These are phyloP conservation scores for Gentiana dahurica DNA, from an alignment of 257 asterid genomes.

Conservation along the genomic window DNA sequence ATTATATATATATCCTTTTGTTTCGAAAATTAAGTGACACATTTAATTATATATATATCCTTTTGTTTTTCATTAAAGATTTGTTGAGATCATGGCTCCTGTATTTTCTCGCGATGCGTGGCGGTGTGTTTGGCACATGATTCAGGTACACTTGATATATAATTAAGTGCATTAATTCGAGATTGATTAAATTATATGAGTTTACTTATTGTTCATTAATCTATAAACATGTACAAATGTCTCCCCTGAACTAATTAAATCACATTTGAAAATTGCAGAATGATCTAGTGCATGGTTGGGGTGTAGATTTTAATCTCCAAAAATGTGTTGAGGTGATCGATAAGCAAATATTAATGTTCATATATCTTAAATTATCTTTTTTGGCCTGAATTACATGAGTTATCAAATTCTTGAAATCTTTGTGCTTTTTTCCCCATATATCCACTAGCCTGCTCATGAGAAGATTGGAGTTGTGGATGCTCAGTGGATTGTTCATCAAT, in stretches of 20 bases:
- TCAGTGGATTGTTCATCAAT: slow-evolving; percentile 75
- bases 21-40: neutral
- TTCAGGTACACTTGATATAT: slow-evolving; percentile 46
- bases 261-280: slow-evolving; percentile 34
- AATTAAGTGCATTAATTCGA: neutral
- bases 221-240: too few species aligned
- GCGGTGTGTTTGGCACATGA: slow-evolving; percentile 94
- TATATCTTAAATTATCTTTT: neutral
- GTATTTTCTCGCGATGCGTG: slow-evolving; percentile 90
- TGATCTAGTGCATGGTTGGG: slow-evolving; percentile 96
- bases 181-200: neutral
- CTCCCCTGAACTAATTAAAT: neutral
- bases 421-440: neutral
- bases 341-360: neutral
- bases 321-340: slow-evolving; percentile 63
- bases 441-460: slow-evolving; percentile 62
- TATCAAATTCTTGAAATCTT: too few species aligned
- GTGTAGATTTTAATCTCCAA: slow-evolving; percentile 79
- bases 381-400: neutral
- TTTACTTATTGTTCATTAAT: too few species aligned
- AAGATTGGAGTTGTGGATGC: slow-evolving; percentile 89
- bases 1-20: neutral
- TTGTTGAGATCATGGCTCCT: slow-evolving; percentile 95
- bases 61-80: slow-evolving; percentile 30
- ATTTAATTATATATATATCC: neutral